These are phyloP conservation scores for Typha latifolia DNA, from an alignment of 176 grass and related monocot species.

Conservation along the genomic window DNA sequence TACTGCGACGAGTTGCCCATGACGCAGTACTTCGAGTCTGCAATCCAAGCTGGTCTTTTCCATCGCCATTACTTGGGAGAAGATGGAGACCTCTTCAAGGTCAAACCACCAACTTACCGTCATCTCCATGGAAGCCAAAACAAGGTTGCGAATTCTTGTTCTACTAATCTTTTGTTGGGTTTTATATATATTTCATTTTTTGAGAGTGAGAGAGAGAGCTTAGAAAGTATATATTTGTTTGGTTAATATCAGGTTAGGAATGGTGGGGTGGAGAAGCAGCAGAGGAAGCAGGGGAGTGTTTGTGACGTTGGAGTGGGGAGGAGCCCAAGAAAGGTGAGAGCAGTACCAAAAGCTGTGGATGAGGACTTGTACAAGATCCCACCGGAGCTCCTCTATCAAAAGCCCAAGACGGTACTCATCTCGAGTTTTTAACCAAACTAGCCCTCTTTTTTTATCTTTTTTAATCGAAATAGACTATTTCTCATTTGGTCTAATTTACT, in stretches of 20 bases:
- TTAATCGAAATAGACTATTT: no score
- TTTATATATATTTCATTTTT: not conserved
- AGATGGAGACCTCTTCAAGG: not conserved
- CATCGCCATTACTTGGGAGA: not conserved
- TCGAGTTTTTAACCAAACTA: no score
- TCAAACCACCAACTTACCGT: slow-evolving; percentile 18
- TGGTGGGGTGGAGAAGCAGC: slow-evolving; percentile 4
- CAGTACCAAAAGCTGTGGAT: slow-evolving; percentile 29
- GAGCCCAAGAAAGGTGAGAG: not conserved
- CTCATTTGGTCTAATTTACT: no score
- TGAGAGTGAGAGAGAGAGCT: no score
- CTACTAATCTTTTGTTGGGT: no score
- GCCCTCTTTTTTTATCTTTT: no score
- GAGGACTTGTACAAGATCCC: slow-evolving; percentile 64
- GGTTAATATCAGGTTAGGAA: slow-evolving; percentile 20
- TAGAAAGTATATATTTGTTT: no score
- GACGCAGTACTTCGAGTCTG: slow-evolving; percentile 20
- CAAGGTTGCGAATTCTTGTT: not conserved
- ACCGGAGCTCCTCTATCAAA: slow-evolving; percentile 28
- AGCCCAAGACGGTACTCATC: slow-evolving; percentile 18
- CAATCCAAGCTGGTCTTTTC: slow-evolving; percentile 27
- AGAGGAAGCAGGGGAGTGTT: slow-evolving; percentile 1
- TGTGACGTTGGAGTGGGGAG: not conserved
- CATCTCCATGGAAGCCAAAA: slow-evolving; percentile 17
- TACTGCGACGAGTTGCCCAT: slow-evolving; percentile 36